Evolutionary conservation across 176 grass and related monocot species (phyloP).

Genomic region (Neostapfia colusana): DNA sequence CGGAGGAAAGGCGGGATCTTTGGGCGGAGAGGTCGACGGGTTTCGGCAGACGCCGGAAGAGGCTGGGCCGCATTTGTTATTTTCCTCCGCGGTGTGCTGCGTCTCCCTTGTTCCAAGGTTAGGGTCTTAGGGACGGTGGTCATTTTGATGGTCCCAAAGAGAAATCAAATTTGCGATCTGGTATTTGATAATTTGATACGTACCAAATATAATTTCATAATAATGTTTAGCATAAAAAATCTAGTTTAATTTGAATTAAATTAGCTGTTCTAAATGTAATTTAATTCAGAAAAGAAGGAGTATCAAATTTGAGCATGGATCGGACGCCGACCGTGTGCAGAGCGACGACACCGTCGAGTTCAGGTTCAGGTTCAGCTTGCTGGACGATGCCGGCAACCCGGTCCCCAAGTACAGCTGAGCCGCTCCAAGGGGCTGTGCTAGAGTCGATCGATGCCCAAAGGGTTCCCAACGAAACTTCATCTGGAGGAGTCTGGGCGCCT

Average conservation of each 20-base stretch:
- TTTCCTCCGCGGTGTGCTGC: not conserved
- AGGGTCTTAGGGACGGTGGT: not conserved
- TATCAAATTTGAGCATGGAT: no score
- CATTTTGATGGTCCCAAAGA: not conserved
- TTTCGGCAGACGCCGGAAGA: constrained; percentile 18
- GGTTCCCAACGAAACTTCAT: not conserved
- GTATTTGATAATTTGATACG: no score
- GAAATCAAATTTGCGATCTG: not conserved
- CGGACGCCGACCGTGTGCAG: not conserved
- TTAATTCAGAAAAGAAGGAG: no score
- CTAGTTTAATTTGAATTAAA: no score
- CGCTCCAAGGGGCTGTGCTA: not conserved
- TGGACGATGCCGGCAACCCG: not conserved
- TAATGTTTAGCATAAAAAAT: no score
- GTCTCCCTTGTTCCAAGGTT: not conserved
- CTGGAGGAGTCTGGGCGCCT: not conserved
- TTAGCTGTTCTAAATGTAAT: no score
- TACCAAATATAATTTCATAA: no score
- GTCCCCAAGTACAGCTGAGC: not conserved
- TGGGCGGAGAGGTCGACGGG: not conserved
- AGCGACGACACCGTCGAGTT: not conserved
- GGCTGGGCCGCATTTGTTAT: constrained; percentile 21
- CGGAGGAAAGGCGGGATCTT: constrained; percentile 20
- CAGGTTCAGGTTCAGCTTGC: not conserved
- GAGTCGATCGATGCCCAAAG: not conserved